Conservation (phyloP, 1,284 basidiomycete genomes). For the Cystobasidium sp. region DNA sequence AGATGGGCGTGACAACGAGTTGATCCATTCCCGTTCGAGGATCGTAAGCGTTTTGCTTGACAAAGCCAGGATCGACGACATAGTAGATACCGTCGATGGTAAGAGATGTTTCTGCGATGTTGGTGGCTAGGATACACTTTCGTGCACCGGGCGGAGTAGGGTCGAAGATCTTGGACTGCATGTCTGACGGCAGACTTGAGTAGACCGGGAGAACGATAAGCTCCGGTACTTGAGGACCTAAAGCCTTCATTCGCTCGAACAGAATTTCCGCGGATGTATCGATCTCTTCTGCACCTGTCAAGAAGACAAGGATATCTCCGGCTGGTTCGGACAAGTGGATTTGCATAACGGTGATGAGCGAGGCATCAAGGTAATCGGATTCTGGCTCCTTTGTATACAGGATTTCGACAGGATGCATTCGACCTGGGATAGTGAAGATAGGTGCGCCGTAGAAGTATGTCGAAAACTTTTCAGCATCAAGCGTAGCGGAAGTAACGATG, state of each 20-base stretch:
- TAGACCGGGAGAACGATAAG: slow-evolving; percentile 96
- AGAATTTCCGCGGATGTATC: slow-evolving; percentile 97
- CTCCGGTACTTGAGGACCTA: slow-evolving; percentile 95
- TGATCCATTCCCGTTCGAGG: slow-evolving; percentile 98
- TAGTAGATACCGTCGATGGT: slow-evolving; percentile 99
- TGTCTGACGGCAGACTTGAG: slow-evolving; percentile 94
- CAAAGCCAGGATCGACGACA: slow-evolving; percentile 97
- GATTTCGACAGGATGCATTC: slow-evolving; percentile 97
- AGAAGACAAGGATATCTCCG: slow-evolving; percentile 93
- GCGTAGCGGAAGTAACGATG: slow-evolving; percentile 96
- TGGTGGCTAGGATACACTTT: slow-evolving; percentile 97
- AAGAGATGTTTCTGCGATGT: slow-evolving; percentile 97
- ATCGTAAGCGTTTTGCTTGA: slow-evolving; percentile 99
- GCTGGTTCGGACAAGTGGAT: slow-evolving; percentile 98
- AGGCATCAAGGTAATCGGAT: slow-evolving; percentile 96
- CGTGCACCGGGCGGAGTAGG: slow-evolving; percentile 94
- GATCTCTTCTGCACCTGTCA: slow-evolving; percentile 98
- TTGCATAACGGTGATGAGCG: slow-evolving; percentile 98
- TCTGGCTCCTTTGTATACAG: slow-evolving; percentile 99
- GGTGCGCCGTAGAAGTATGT: slow-evolving; percentile 98
- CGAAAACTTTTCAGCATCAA: slow-evolving; percentile 99
- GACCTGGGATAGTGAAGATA: slow-evolving; percentile 99
- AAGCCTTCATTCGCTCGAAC: slow-evolving; percentile 96
- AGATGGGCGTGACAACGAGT: slow-evolving; percentile 96
- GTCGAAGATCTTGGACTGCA: slow-evolving; percentile 96